Base-by-base conservation (phyloP, 2,329 filamentous ascomycete genomes). In the Colletotrichum coccodes region DNA sequence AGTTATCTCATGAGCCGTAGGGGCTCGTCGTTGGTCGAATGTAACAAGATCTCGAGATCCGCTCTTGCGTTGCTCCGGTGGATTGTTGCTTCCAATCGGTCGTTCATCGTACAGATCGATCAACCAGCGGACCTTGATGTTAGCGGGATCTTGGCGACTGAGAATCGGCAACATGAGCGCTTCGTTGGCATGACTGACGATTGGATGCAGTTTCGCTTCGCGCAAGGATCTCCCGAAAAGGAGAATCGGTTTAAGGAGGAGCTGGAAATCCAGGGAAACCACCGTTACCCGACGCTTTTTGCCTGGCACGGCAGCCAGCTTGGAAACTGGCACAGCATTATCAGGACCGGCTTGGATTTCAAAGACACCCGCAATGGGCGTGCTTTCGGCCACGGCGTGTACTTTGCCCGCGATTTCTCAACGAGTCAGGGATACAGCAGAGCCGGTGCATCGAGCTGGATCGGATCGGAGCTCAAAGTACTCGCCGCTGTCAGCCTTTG, bases 21-120 rank as follows among this genome's bases (percentile, higher is more conserved):
- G 3, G 79, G 81, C 4, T 76, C 74, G 3, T 73, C 72, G 2
- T 77, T 92, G 28, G 76, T 79, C 4, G 81, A 78, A 46, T 82
- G 81, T 71, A 83, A 87, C 26, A 80, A 85, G 21, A 84, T 97
- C 11, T 87, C 91, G 0, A 87, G 89, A 2, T 87, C 92, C 7
- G 88, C 91, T 0, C 79, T 93, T 3, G 87, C 89, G 23, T 79
- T 97, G 0, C 81, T 98, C 23, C 87, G 93, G 59, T 98, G 95
- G 95, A 93, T 97, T 70, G 89, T 98, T 66, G 93, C 94, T 0
- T 97, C 94, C 0, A 97, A 97, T 74, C 86, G 94, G 52, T 95
- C 95, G 0, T 95, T 91, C 73, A 96, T 98, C 69, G 85, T 95
- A 52, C 90, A 95, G 72, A 90, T 96, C 18, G 89, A 91, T 11